Percentiles rank a stretch among this genome's conserved stretches.
phyloP scores from a whole-genome alignment of 495 filamentous ascomycete genomes.

The Trichodelitschia bisporula region DNA sequence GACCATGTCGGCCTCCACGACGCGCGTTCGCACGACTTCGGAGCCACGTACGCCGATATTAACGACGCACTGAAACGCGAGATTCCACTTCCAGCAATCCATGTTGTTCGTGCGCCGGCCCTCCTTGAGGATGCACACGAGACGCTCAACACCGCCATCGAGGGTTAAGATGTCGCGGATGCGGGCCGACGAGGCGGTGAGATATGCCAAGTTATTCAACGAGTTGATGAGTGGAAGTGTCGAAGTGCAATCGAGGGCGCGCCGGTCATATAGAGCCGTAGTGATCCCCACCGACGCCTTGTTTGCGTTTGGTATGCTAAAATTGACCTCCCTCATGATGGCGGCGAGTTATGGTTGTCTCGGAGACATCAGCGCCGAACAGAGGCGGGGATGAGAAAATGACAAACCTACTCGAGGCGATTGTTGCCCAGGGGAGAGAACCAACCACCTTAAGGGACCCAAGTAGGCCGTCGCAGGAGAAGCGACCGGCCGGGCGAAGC shows the following conservation, averaged over 20 bases:
- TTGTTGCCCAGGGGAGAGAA: too few species aligned
- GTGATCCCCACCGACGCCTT: slow-evolving; percentile 99
- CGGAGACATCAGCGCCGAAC: too few species aligned
- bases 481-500: too few species aligned
- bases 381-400: too few species aligned
- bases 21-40: slow-evolving; percentile 73
- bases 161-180: slow-evolving; percentile 95
- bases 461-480: too few species aligned
- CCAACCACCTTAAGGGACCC: too few species aligned
- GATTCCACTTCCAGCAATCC: slow-evolving; percentile 99
- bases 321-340: slow-evolving; percentile 96
- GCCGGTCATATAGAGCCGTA: slow-evolving; percentile 88
- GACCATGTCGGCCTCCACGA: slow-evolving; percentile 97
- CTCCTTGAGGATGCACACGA: slow-evolving; percentile 94
- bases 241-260: slow-evolving; percentile 93
- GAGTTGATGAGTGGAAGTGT: slow-evolving; percentile 95
- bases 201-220: slow-evolving; percentile 89
- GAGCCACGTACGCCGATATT: slow-evolving; percentile 95
- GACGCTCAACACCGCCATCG: slow-evolving; percentile 87
- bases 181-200: slow-evolving; percentile 92
- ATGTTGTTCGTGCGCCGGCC: slow-evolving; percentile 91
- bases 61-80: slow-evolving; percentile 94
- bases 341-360: too few species aligned
- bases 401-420: too few species aligned
- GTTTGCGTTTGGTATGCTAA: slow-evolving; percentile 98